Conservation (phyloP, 305 asterid species). For the Ilex paraguariensis region DNA sequence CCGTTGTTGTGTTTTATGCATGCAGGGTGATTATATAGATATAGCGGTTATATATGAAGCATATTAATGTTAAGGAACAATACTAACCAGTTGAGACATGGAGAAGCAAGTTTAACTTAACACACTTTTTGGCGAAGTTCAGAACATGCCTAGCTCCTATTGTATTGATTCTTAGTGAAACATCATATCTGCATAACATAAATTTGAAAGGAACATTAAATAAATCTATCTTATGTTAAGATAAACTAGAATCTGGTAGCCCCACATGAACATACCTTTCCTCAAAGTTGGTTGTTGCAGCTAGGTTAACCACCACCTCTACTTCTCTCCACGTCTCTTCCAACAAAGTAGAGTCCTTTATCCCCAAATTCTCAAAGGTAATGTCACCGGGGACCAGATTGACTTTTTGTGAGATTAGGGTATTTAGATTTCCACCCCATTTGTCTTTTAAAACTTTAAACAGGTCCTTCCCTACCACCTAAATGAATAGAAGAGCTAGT, state of each 20-base stretch:
- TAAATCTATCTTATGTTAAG: background rate
- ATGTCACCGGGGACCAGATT: slow-evolving; percentile 58
- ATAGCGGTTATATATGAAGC: background rate
- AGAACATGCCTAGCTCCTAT: slow-evolving; percentile 40
- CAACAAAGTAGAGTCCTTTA: slow-evolving; percentile 34
- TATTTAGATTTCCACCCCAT: slow-evolving; percentile 31
- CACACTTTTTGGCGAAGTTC: slow-evolving; percentile 41
- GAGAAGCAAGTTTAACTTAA: slow-evolving; percentile 31
- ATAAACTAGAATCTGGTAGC: no score
- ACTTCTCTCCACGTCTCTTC: slow-evolving; percentile 37
- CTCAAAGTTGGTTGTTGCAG: slow-evolving; percentile 52
- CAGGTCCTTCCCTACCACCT: slow-evolving; percentile 54
- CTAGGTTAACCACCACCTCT: slow-evolving; percentile 44
- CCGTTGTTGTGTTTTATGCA: no score
- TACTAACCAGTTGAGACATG: slow-evolving; percentile 52
- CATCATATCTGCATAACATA: slow-evolving; percentile 37
- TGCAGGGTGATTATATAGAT: no score
- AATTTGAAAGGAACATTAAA: background rate
- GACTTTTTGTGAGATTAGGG: slow-evolving; percentile 32
- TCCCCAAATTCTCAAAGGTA: slow-evolving; percentile 45
- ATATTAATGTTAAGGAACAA: background rate
- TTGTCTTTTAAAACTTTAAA: slow-evolving; percentile 58
- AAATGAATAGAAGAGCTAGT: background rate
- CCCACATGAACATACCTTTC: slow-evolving; percentile 27
- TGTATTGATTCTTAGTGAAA: slow-evolving; percentile 39